Conservation (phyloP, 306 rosid species). For the Ammopiptanthus mongolicus region DNA sequence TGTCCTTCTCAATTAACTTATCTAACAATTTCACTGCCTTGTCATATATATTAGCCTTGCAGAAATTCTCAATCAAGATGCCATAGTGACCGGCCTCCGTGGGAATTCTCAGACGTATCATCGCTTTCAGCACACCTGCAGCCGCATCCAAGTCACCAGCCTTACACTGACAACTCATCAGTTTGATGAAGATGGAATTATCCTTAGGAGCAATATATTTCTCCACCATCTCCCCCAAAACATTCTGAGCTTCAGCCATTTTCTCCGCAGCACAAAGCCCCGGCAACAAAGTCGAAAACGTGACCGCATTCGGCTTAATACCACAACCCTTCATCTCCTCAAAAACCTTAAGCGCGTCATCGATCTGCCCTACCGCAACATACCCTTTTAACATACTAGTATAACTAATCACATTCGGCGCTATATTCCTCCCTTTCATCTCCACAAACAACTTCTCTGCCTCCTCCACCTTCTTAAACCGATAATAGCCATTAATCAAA, state of each 20-base stretch:
- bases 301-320: slow-evolving; percentile 69
- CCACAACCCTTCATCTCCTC: slow-evolving; percentile 72
- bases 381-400: slow-evolving; percentile 82
- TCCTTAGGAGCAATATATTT: slow-evolving; percentile 71
- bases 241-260: slow-evolving; percentile 41
- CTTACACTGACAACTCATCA: slow-evolving; percentile 59
- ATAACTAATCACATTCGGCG: slow-evolving; percentile 73
- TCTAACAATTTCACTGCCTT: slow-evolving; percentile 68
- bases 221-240: slow-evolving; percentile 75
- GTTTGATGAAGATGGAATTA: slow-evolving; percentile 51
- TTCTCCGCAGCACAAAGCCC: slow-evolving; percentile 75
- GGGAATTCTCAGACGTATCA: slow-evolving; percentile 77
- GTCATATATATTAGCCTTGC: slow-evolving; percentile 63
- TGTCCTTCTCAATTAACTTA: slow-evolving; percentile 77
- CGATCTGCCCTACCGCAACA: slow-evolving; percentile 52
- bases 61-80: slow-evolving; percentile 68
- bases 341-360: slow-evolving; percentile 51
- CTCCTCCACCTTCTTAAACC: slow-evolving; percentile 77
- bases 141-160: slow-evolving; percentile 81
- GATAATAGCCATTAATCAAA: slow-evolving; percentile 70
- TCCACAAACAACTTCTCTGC: slow-evolving; percentile 70
- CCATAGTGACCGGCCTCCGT: slow-evolving; percentile 92
- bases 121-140: slow-evolving; percentile 62
- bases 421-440: slow-evolving; percentile 67
- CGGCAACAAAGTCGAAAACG: slow-evolving; percentile 68